Evolutionary conservation across 2,329 filamentous ascomycete genomes (phyloP), one percentile per base, ranked within the genome.

Genomic region (Colletotrichum cereale): DNA sequence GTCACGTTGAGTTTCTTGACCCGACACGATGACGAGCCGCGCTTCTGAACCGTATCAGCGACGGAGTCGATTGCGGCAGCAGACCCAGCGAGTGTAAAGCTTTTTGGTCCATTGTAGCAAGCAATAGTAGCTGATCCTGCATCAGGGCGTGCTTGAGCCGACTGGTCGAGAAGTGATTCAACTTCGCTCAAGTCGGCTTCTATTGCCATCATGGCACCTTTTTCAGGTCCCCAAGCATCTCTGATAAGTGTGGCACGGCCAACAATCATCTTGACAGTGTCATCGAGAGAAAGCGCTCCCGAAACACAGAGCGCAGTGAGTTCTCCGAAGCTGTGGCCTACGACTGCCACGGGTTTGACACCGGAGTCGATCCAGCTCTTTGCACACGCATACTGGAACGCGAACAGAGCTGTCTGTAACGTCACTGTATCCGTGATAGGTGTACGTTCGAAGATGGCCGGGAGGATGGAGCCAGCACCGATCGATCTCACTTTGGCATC

Each of bases 61-160:
- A 80, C 71, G 0, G 71, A 74, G 5, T 82, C 77, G 7, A 86
- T 80, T 1, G 79, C 78, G 1, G 55, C 44, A 0, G 75, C 68
- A 0, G 79, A 74, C 0, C 85, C 85, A 2, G 82, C 83, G 3
- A 88, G 34, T 0, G 82, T 83, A 73, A 84, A 83, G 69, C 79
- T 84, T 5, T 70, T 74, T 0, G 82, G 82, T 0, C 84, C 83
- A 60, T 86, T 87, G 75, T 79, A 85, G 74, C 86, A 88, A 0
- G 87, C 86, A 44, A 88, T 83, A 7, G 63, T 26, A 80, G 18
- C 16, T 74, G 71, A 1, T 77, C 72, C 2, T 80, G 73, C 29
- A 11, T 18, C 7, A 55, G 52, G 52, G 29, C 29, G 12, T 29
- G 29, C 24, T 18, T 55, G 16, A 29, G 52, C 31, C 11, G 52